Evolutionary conservation across 805 yeast genomes (phyloP), one percentile per base, ranked within the genome.

Genomic region (Wickerhamomyces canadensis): DNA sequence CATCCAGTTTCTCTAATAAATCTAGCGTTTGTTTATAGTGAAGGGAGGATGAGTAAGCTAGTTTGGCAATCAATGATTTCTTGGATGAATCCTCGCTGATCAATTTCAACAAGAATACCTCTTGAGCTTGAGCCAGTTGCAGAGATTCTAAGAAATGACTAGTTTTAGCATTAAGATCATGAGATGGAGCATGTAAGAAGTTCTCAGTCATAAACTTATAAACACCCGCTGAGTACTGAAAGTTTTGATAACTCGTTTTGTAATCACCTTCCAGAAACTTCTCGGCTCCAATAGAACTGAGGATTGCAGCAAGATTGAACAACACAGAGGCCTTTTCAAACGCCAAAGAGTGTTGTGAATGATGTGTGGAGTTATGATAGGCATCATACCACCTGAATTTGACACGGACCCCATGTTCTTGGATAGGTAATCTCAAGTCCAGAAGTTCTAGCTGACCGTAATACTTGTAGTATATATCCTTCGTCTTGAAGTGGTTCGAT

Each of bases 81-180:
- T 70, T 73, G 7, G 72, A 55, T 4, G 58, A 49, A 38, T 70
- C 76, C 8, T 67, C 70, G 39, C 64, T 68, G 15, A 65, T 28
- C 26, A 86, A 74, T 45, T 77, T 81, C 51, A 80, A 56, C 3
- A 82, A 61, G 55, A 91, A 89, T 6, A 83, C 72, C 47, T 93
- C 96, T 55, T 89, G 96, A 3, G 93, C 86, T 57, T 91, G 96
- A 0, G 94, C 93, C 38, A 87, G 64, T 76, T 82, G 77, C 37
- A 89, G 57, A 45, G 71, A 72, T 13, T 70, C 57, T 35, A 91
- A 67, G 25, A 85, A 80, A 29, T 70, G 68, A 9, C 85, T 75
- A 1, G 86, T 78, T 17, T 80, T 76, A 24, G 82, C 83, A 42
- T 72, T 67, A 34, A 89, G 63, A 58, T 91, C 98, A 5, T 70